Evolutionary conservation across 2,329 filamentous ascomycete genomes (phyloP).

Genomic region (Fusarium acutatum): DNA sequence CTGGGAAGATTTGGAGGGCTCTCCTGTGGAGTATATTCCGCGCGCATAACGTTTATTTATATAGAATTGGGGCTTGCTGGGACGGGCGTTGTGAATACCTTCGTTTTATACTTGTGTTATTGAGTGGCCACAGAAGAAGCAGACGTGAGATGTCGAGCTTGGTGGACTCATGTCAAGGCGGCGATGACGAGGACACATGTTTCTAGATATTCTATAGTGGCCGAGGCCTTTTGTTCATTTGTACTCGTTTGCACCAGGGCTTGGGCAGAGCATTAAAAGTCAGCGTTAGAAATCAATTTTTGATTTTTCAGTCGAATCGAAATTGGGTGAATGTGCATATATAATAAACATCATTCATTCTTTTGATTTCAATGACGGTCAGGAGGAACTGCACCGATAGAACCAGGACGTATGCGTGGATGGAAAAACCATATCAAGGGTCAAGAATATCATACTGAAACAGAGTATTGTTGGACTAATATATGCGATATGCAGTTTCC

Average conservation of each 20-base stretch:
- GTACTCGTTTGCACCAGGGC: conserved; percentile 20
- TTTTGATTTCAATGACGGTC: not conserved
- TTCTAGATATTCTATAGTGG: conserved; percentile 38
- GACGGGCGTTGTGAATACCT: conserved; percentile 12
- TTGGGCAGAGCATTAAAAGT: conserved; percentile 35
- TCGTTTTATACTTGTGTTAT: conserved; percentile 11
- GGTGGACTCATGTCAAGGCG: conserved; percentile 11
- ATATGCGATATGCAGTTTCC: not conserved
- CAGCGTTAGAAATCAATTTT: conserved; percentile 37
- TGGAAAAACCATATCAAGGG: not conserved
- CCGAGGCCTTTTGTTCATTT: conserved; percentile 28
- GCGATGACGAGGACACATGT: conserved; percentile 31
- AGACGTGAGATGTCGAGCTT: not conserved
- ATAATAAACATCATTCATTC: not conserved
- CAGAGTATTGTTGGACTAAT: not conserved
- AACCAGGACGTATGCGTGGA: not conserved
- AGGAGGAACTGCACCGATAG: not conserved
- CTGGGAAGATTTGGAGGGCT: conserved; percentile 5
- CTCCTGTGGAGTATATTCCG: conserved; percentile 27
- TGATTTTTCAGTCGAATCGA: conserved; percentile 1
- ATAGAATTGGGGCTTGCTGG: conserved; percentile 8
- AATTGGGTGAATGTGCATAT: not conserved
- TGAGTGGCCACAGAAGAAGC: not conserved
- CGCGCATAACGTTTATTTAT: conserved; percentile 42
- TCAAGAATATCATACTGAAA: not conserved